Evolutionary conservation across 2,329 filamentous ascomycete species (phyloP).

Genomic region (Diaporthe capsici): DNA sequence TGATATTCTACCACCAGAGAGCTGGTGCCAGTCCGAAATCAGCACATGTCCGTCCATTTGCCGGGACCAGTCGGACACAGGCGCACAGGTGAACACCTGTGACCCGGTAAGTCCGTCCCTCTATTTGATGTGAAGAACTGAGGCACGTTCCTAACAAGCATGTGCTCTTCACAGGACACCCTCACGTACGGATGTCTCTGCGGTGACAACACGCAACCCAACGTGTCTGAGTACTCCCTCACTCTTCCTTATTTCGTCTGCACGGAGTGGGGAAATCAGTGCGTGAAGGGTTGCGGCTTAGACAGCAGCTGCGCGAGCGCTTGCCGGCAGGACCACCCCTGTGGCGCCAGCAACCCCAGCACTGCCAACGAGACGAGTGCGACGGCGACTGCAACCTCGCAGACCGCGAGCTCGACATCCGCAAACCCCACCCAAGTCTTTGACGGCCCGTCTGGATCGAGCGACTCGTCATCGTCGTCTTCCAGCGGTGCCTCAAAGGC

Average conservation of each 20-base stretch:
- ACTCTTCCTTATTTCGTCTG: constrained; percentile 86
- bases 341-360: constrained; percentile 77
- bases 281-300: constrained; percentile 69
- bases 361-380: constrained; percentile 67
- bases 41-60: constrained; percentile 81
- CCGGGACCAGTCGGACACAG: constrained; percentile 68
- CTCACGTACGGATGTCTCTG: constrained; percentile 83
- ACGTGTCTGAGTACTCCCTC: constrained; percentile 82
- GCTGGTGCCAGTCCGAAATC: constrained; percentile 76
- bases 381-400: constrained; percentile 8
- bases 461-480: constrained; percentile 9
- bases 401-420: constrained; percentile 42
- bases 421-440: constrained; percentile 55
- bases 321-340: constrained; percentile 78
- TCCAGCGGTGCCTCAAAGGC: constrained; percentile 28
- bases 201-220: constrained; percentile 75
- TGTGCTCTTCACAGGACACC: constrained; percentile 57
- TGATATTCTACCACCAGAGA: constrained; percentile 54
- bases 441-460: constrained; percentile 48
- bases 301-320: constrained; percentile 70
- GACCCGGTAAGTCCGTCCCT: constrained; percentile 66
- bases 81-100: constrained; percentile 74
- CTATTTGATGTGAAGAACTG: not conserved
- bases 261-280: constrained; percentile 78
- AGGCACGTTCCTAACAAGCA: not conserved